phyloP scores from a whole-genome alignment of 1,139 yeast species.

The Saccharomyces hybrid region DNA sequence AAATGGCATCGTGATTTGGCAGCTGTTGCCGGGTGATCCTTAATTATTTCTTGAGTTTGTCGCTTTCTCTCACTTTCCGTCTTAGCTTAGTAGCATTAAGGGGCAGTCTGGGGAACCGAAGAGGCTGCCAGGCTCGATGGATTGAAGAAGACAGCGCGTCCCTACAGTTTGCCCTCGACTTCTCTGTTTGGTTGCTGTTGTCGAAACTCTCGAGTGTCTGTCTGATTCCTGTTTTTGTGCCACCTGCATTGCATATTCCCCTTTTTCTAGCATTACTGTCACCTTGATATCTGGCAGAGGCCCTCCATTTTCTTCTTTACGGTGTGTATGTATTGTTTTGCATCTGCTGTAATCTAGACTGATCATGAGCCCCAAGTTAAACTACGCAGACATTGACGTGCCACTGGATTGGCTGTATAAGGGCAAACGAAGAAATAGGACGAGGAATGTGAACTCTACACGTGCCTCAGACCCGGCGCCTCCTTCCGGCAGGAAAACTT shows the following conservation, averaged over 20 bases:
- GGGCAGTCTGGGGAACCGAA: not conserved
- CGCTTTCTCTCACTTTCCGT: not conserved
- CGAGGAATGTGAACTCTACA: slow-evolving; percentile 1
- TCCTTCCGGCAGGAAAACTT: too few species aligned
- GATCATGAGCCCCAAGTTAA: not conserved
- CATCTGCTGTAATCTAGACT: not conserved
- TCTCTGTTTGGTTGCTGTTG: not conserved
- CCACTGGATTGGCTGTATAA: slow-evolving; percentile 30
- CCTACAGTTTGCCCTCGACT: not conserved
- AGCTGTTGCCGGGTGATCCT: not conserved
- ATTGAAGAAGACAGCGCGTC: not conserved
- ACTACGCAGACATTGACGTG: slow-evolving; percentile 19
- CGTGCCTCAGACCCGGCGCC: not conserved
- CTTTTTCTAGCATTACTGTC: not conserved
- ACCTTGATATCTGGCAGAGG: not conserved
- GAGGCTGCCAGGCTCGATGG: not conserved
- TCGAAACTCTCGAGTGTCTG: not conserved
- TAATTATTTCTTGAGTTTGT: not conserved
- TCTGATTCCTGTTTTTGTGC: not conserved
- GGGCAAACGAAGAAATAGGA: slow-evolving; percentile 16
- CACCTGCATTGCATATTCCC: not conserved
- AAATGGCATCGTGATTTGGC: not conserved
- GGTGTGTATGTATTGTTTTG: not conserved
- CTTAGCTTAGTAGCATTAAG: not conserved
- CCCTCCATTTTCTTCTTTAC: not conserved